Evolutionary conservation across 305 asterid species (phyloP), one percentile per base, ranked within the genome.

Genomic region (Ajuga reptans): DNA sequence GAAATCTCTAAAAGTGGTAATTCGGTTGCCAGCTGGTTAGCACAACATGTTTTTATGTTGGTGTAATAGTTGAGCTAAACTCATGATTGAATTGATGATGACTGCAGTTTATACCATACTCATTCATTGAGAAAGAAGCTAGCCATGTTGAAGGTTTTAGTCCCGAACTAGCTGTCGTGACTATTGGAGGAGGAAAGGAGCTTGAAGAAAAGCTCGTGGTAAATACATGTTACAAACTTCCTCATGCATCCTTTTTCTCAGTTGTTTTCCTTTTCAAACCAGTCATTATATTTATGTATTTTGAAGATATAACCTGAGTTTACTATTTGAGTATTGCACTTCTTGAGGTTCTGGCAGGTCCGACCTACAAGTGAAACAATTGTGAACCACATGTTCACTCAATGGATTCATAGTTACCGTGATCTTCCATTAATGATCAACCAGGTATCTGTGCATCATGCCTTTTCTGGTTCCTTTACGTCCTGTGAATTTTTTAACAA

Each of bases 121-220:
- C 98, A 41, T 94, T 94, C 81, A 85, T 94, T 17, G 97, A 91
- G 86, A 94, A 94, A 89, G 97, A 94, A 86, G 99, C 97, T 39
- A 89, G 92, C 82, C 99, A 91, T 67, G 96, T 94, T 37, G 96
- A 91, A 81, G 99, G 99, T 51, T 94, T 94, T 82, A 91, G 97
- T 79, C 97, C 97, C 39, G 97, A 94, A 72, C 79, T 94, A 76
- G 99, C 97, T 52, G 80, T 91, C 49, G 97, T 94, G 76, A 94
- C 97, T n/a, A 75, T 91, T 79, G 97, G 99, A 66, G 99, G 97
- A 72, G 99, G 97, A 70, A 93, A 89, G 84, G 96, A 90, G 81
- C 95, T 93, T 65, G 99, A 93, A 84, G 99, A 93, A 82, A 93
- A 93, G 82, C 99, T 93, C 75, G 97, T 90, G 95, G 97, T 90